phyloP scores from a whole-genome alignment of 2,329 filamentous ascomycete genomes.

The Verticillium alfalfae region DNA sequence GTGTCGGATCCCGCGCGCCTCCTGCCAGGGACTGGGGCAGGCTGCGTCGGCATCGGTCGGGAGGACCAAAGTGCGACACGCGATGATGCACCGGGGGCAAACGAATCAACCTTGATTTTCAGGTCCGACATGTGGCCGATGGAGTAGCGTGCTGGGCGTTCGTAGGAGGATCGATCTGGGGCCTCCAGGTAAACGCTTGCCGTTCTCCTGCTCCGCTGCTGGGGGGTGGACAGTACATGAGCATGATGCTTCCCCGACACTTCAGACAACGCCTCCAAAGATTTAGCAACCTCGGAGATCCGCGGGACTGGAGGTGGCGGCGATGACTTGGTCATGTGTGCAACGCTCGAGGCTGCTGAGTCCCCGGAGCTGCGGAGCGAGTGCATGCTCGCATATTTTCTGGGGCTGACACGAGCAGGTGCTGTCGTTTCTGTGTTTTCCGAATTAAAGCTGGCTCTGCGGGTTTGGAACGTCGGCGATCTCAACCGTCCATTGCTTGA shows the following conservation, averaged over 20 bases:
- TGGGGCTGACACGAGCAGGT: conserved; percentile 14
- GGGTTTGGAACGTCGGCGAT: conserved; percentile 1
- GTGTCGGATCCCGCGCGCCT: conserved; percentile 13
- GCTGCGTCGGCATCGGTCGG: conserved; percentile 20
- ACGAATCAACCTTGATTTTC: background rate
- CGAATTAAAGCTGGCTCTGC: conserved; percentile 1
- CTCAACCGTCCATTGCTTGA: background rate
- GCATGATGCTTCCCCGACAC: conserved; percentile 17
- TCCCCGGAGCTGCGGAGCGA: conserved; percentile 21
- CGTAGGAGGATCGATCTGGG: background rate
- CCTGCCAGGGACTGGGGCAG: conserved; percentile 3
- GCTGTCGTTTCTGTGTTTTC: conserved; percentile 5
- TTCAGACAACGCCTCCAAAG: conserved; percentile 27
- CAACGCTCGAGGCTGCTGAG: conserved; percentile 7
- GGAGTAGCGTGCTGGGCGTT: conserved; percentile 1
- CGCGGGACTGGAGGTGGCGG: conserved; percentile 13
- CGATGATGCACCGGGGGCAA: background rate
- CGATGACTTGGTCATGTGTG: conserved; percentile 6
- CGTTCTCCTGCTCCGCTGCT: conserved; percentile 7
- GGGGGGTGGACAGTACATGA: conserved; percentile 4
- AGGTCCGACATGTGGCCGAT: conserved; percentile 1
- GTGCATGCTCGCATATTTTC: conserved; percentile 23
- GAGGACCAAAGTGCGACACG: background rate
- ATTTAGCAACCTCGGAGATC: conserved; percentile 7
- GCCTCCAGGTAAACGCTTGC: conserved; percentile 14